Percentiles rank a stretch among this genome's conserved stretches.
Evolutionary conservation across 202 grass and related monocot species (phyloP).

Genomic region (Eragrostis tef): DNA sequence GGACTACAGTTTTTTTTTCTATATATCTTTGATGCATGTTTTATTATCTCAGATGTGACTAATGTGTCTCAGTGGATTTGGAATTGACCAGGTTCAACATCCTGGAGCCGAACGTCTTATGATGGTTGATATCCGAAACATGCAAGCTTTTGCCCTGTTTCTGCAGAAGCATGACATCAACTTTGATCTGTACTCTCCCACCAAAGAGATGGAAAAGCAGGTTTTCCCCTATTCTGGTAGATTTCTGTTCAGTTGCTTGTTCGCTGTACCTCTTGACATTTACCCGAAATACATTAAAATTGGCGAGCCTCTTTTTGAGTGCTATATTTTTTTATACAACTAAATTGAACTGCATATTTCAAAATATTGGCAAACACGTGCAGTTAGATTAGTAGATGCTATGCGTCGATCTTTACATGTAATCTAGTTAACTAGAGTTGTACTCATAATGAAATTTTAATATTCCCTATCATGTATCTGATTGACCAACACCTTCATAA

Average conservation of each 20-base stretch:
- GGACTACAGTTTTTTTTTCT: constrained; percentile 1
- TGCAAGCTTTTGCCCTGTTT: constrained; percentile 87
- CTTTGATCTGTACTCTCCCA: constrained; percentile 91
- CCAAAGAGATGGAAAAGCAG: constrained; percentile 95
- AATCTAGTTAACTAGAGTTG: not conserved
- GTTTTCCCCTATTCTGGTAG: constrained; percentile 33
- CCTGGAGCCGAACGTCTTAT: constrained; percentile 89
- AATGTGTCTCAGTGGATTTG: constrained; percentile 18
- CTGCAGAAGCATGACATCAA: constrained; percentile 93
- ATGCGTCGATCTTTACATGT: not conserved
- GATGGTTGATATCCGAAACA: constrained; percentile 87
- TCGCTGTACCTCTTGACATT: not conserved
- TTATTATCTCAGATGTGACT: constrained; percentile 14
- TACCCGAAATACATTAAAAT: constrained; percentile 13
- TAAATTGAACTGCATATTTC: not conserved
- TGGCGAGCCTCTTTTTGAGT: not conserved
- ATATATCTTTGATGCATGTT: constrained; percentile 15
- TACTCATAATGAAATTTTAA: not conserved
- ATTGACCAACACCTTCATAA: not conserved
- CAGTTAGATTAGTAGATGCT: not conserved
- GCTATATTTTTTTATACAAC: not conserved
- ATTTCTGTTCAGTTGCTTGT: not conserved
- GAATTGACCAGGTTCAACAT: constrained; percentile 82
- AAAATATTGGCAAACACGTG: not conserved
- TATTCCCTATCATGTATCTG: constrained; percentile 9